Conservation (phyloP, 1,284 basidiomycete genomes). For the Naganishia albida region DNA sequence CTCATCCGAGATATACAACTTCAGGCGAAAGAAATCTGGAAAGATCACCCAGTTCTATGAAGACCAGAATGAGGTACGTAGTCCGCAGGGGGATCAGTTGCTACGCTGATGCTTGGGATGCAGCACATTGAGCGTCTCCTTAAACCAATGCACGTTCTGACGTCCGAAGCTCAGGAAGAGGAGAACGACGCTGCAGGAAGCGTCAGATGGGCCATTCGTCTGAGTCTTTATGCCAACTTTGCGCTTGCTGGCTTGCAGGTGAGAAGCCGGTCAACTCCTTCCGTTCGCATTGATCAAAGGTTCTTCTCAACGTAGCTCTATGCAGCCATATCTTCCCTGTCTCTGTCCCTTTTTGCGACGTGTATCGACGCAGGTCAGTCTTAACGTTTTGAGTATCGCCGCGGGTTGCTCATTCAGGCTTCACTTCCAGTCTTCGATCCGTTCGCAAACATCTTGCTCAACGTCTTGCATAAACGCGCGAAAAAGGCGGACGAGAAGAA, state of each 20-base stretch:
- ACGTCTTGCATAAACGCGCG: conserved; percentile 77
- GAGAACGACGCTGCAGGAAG: conserved; percentile 53
- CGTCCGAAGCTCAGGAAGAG: conserved; percentile 42
- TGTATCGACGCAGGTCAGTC: conserved; percentile 70
- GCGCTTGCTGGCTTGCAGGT: conserved; percentile 64
- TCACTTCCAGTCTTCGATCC: conserved; percentile 69
- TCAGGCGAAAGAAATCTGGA: conserved; percentile 36
- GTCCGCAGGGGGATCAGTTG: not conserved
- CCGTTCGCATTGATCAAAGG: not conserved
- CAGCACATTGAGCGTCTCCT: conserved; percentile 78
- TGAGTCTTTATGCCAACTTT: conserved; percentile 76
- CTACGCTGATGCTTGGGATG: conserved; percentile 28
- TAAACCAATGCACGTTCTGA: conserved; percentile 82
- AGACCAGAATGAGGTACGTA: conserved; percentile 74
- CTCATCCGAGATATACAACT: not conserved
- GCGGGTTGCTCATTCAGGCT: not conserved
- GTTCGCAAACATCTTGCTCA: conserved; percentile 83
- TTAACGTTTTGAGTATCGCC: not conserved
- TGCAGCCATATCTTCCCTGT: conserved; percentile 80
- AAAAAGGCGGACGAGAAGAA: conserved; percentile 71
- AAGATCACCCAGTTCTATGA: conserved; percentile 65
- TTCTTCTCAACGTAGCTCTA: conserved; percentile 58
- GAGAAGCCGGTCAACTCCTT: conserved; percentile 49
- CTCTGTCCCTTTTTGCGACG: conserved; percentile 85
- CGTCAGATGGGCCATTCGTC: conserved; percentile 85